These are phyloP conservation scores for Nicotiana noctiflora DNA, from an alignment of 257 asterid species.

Conservation along the genomic window DNA sequence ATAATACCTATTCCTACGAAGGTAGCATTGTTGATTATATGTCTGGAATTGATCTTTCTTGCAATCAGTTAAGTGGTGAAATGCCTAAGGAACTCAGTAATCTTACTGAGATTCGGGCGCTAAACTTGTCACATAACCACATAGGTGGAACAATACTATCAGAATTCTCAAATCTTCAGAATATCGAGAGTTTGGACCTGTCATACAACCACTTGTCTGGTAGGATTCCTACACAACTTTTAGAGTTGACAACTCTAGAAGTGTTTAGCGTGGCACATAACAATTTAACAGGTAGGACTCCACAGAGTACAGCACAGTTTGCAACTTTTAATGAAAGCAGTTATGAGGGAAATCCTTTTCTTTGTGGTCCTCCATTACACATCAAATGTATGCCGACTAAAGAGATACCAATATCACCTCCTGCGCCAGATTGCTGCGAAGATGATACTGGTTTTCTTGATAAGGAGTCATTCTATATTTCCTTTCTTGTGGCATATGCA, in stretches of 20 bases:
- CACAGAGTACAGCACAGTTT: background rate
- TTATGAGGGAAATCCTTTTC: constrained; percentile 4
- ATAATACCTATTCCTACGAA: background rate
- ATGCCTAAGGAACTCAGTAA: background rate
- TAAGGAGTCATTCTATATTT: background rate
- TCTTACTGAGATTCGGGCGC: background rate
- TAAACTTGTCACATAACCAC: constrained; percentile 6
- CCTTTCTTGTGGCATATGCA: constrained; percentile 3
- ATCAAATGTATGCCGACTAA: background rate
- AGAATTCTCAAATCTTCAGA: background rate
- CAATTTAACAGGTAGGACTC: background rate
- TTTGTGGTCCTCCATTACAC: constrained; percentile 4
- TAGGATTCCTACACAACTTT: background rate
- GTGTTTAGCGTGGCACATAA: constrained; percentile 6
- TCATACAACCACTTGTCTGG: background rate
- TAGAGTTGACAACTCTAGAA: background rate
- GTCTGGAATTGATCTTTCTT: background rate
- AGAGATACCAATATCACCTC: background rate
- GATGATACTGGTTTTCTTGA: background rate
- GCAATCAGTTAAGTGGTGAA: background rate
- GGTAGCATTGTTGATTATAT: background rate
- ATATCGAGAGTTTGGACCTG: background rate
- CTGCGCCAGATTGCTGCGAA: background rate
- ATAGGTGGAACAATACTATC: background rate
- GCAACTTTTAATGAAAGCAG: background rate